Evolutionary conservation across 768 basidiomycete species (phyloP), one percentile per base, ranked within the genome.

Genomic region (Rickenella mellea): DNA sequence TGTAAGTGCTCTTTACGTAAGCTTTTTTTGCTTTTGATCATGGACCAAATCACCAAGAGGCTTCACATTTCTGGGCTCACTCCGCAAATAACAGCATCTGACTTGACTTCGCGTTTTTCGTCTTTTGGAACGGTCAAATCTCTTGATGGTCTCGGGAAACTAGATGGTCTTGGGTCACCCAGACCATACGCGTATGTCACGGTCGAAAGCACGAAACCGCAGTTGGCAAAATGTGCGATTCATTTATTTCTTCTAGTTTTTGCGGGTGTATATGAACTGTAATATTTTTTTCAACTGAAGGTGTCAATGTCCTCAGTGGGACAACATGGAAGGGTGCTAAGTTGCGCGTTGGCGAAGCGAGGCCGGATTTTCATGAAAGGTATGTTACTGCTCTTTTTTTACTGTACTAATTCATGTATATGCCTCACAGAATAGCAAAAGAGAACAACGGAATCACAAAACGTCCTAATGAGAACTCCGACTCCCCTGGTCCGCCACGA

Each of bases 281-380:
- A n/a, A n/a, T n/a, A n/a, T n/a, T n/a, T n/a, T n/a, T n/a, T n/a
- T n/a, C n/a, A n/a, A n/a, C n/a, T n/a, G n/a, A n/a, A 88, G 85
- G 85, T 58, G 66, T 85, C 57, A 88, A 77, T 54, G 57, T 76
- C 2, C 69, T 91, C 21, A 88, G 81, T 46, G 88, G 89, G 26
- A 76, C 83, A 5, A 84, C 76, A 1, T 92, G 86, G 84, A 90
- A 88, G 62, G 89, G 89, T n/a, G 65, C 86, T 17, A 89, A 83
- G 50, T 62, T 91, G 25, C 73, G 86, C 14, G 73, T 91, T 27
- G 85, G 85, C 7, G 85, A 89, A 50, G 87, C 88, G n/a, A 83
- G 77, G 47, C 80, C 80, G 1, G 79, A 88, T 55, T 89, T 69
- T 51, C 58, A 58, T 2, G 76, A 80, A 54, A 69, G 76, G 87